Conservation (phyloP, 2,329 filamentous ascomycete species). For the Stachybotrys elegans region DNA sequence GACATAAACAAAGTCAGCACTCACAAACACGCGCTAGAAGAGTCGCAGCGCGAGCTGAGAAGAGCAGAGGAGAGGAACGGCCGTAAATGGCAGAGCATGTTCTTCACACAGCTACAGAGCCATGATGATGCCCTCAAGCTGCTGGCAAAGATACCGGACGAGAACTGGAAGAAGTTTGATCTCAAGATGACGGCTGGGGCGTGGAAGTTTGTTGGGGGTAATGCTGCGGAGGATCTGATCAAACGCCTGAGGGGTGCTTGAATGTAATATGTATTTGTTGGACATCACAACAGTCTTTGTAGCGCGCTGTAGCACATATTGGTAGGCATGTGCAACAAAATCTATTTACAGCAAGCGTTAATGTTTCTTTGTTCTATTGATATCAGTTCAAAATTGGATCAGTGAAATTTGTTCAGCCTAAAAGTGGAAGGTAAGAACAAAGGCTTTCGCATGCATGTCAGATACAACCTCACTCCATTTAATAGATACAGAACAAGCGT, state of each 20-base stretch:
- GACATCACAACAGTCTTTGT: no score
- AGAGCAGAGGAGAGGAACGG: slow-evolving; percentile 54
- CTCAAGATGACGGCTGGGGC: not conserved
- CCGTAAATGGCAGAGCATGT: slow-evolving; percentile 11
- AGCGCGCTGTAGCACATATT: no score
- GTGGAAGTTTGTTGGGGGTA: slow-evolving; percentile 1
- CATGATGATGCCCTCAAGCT: not conserved
- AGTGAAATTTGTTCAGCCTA: no score
- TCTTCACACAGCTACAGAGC: slow-evolving; percentile 7
- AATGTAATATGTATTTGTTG: no score
- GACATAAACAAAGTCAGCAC: slow-evolving; percentile 67
- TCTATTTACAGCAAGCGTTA: no score
- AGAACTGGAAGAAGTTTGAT: not conserved
- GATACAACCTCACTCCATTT: no score
- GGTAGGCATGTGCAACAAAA: no score
- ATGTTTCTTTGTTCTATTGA: no score
- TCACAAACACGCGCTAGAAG: slow-evolving; percentile 78
- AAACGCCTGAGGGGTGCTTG: not conserved
- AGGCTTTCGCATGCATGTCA: no score
- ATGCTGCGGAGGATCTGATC: not conserved
- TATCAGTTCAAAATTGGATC: no score
- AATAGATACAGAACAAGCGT: no score
- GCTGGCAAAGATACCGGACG: not conserved
- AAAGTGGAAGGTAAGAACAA: no score
- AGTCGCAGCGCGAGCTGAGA: slow-evolving; percentile 72